Evolutionary conservation across 805 yeast genomes (phyloP).

Genomic region (Kodamaea jinghongensis): DNA sequence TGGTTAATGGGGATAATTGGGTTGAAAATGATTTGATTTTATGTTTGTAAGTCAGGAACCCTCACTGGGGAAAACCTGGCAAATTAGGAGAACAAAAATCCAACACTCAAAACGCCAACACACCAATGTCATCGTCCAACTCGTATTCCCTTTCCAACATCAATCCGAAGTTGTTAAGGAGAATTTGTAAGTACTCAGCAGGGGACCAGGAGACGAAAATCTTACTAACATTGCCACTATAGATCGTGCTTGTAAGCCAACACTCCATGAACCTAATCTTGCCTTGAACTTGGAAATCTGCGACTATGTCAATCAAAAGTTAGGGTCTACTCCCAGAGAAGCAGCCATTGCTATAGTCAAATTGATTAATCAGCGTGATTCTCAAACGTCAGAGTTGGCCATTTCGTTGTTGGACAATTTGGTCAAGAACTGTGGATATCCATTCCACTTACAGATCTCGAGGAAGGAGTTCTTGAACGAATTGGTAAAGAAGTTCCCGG

Average conservation of each 20-base stretch:
- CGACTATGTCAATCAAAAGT: constrained; percentile 88
- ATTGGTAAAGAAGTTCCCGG: constrained; percentile 90
- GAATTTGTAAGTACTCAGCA: constrained; percentile 36
- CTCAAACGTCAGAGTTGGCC: constrained; percentile 83
- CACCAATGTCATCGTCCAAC: constrained; percentile 10
- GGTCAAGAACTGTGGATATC: constrained; percentile 97
- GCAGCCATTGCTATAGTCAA: constrained; percentile 86
- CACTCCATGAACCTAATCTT: constrained; percentile 81
- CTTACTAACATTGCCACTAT: constrained; percentile 7
- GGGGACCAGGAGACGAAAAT: not conserved
- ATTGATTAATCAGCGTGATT: constrained; percentile 75
- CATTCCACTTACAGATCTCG: constrained; percentile 91
- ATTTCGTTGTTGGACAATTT: constrained; percentile 79
- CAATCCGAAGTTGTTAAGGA: constrained; percentile 45
- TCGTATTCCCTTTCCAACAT: constrained; percentile 42
- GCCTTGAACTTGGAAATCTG: constrained; percentile 89
- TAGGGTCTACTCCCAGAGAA: constrained; percentile 86
- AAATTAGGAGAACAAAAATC: constrained; percentile 1
- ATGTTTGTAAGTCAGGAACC: too few species aligned
- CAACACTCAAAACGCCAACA: constrained; percentile 2
- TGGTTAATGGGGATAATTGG: not conserved
- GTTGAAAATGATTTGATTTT: too few species aligned
- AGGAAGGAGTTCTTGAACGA: constrained; percentile 93
- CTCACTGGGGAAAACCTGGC: too few species aligned
- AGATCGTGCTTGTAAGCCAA: constrained; percentile 85